Conservation (phyloP, 2,329 filamentous ascomycete genomes). For the Phaeosphaeria sp. region DNA sequence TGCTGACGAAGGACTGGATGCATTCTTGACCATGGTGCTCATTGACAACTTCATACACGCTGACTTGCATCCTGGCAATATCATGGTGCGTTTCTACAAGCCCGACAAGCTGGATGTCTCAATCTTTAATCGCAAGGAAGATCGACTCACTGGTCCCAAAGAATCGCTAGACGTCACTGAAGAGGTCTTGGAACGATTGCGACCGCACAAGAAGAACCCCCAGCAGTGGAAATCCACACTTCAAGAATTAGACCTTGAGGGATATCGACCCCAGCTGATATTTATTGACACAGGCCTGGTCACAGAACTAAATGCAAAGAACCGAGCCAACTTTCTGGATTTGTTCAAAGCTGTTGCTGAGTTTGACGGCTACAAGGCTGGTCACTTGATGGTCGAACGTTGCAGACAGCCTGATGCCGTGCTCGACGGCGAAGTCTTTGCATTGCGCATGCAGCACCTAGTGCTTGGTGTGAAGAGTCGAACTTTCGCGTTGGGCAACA, state of each 20-base stretch:
- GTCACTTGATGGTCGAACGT: slow-evolving; percentile 93
- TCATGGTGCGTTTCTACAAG: slow-evolving; percentile 98
- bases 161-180: slow-evolving; percentile 80
- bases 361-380: slow-evolving; percentile 95
- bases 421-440: slow-evolving; percentile 87
- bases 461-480: slow-evolving; percentile 88
- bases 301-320: slow-evolving; percentile 86
- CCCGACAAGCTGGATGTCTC: slow-evolving; percentile 73
- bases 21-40: slow-evolving; percentile 94
- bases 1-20: slow-evolving; percentile 91
- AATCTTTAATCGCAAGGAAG: slow-evolving; percentile 52
- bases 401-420: slow-evolving; percentile 93
- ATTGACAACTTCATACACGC: slow-evolving; percentile 98
- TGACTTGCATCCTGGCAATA: slow-evolving; percentile 95
- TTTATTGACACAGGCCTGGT: slow-evolving; percentile 98
- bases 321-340: slow-evolving; percentile 89
- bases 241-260: slow-evolving; percentile 78
- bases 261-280: slow-evolving; percentile 90
- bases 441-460: slow-evolving; percentile 95
- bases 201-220: slow-evolving; percentile 72
- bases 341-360: slow-evolving; percentile 95
- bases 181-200: slow-evolving; percentile 78
- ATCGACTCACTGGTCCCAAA: slow-evolving; percentile 46
- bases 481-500: slow-evolving; percentile 89
- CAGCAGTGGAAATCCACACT: slow-evolving; percentile 78